Evolutionary conservation across 306 rosid species (phyloP).

Genomic region (Neltuma alba): DNA sequence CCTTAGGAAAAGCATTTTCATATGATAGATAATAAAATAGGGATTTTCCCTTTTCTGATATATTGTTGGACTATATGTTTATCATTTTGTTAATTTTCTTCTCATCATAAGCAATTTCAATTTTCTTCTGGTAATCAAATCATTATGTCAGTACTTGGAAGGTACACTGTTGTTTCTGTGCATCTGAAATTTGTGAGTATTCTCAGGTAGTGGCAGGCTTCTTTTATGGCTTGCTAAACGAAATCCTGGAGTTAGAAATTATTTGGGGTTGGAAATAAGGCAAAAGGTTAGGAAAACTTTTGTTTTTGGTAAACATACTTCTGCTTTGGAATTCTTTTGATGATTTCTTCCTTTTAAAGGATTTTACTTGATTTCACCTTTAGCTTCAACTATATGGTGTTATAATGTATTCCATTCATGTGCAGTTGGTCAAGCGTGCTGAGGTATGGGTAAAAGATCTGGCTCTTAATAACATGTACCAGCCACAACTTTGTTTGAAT

Average conservation of each 20-base stretch:
- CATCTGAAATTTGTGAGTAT: slow-evolving; percentile 33
- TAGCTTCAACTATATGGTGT: slow-evolving; percentile 6
- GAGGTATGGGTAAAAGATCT: slow-evolving; percentile 83
- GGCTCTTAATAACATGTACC: slow-evolving; percentile 75
- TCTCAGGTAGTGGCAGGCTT: slow-evolving; percentile 88
- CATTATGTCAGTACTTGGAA: slow-evolving; percentile 18
- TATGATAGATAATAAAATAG: neutral
- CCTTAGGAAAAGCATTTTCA: no score
- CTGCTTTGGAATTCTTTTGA: slow-evolving; percentile 32
- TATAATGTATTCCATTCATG: slow-evolving; percentile 22
- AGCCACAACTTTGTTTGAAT: slow-evolving; percentile 34
- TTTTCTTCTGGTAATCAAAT: neutral
- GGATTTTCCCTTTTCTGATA: slow-evolving; percentile 4
- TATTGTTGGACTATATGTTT: slow-evolving; percentile 1
- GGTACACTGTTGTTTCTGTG: slow-evolving; percentile 14
- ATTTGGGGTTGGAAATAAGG: slow-evolving; percentile 89
- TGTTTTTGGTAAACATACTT: neutral
- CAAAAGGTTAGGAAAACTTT: slow-evolving; percentile 54
- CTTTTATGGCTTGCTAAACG: slow-evolving; percentile 87
- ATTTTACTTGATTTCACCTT: slow-evolving; percentile 31
- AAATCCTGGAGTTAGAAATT: slow-evolving; percentile 61
- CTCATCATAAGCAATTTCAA: neutral
- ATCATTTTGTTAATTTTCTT: neutral
- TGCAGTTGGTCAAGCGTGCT: slow-evolving; percentile 88
- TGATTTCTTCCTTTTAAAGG: slow-evolving; percentile 24